Conservation (phyloP, 2,329 filamentous ascomycete genomes). For the Colletotrichum salicis region DNA sequence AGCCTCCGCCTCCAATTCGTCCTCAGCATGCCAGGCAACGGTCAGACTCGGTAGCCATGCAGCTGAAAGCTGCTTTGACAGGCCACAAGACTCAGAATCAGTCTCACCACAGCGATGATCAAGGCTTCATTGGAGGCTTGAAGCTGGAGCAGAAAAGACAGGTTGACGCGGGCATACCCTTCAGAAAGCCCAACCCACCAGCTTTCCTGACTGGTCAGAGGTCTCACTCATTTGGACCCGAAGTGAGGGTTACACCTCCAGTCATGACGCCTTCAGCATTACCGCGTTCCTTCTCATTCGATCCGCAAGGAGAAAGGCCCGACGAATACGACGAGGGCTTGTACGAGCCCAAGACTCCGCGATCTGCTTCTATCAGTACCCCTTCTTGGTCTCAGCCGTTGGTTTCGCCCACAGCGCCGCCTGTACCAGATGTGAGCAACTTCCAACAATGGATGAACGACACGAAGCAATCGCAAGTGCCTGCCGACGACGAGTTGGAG, state of each 20-base stretch:
- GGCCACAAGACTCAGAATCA: slow-evolving; percentile 32
- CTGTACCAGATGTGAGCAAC: slow-evolving; percentile 45
- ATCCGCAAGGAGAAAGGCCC: neutral
- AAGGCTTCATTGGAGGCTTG: slow-evolving; percentile 53
- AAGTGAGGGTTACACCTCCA: slow-evolving; percentile 21
- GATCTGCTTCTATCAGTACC: neutral
- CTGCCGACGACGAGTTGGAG: slow-evolving; percentile 6
- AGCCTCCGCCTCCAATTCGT: slow-evolving; percentile 14
- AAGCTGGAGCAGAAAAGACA: slow-evolving; percentile 54
- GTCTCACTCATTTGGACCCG: slow-evolving; percentile 29
- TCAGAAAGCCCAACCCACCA: slow-evolving; percentile 13
- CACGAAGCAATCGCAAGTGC: neutral
- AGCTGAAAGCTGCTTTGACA: slow-evolving; percentile 32
- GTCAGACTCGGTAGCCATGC: slow-evolving; percentile 35
- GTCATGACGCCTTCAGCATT: neutral
- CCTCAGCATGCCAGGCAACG: slow-evolving; percentile 26
- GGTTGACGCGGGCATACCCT: slow-evolving; percentile 36
- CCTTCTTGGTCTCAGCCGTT: slow-evolving; percentile 39
- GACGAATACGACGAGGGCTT: neutral
- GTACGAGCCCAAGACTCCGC: neutral
- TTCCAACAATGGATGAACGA: slow-evolving; percentile 44
- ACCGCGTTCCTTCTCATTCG: slow-evolving; percentile 17
- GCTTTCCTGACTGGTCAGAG: slow-evolving; percentile 16
- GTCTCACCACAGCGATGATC: slow-evolving; percentile 35
- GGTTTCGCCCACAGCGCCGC: slow-evolving; percentile 42